These are phyloP conservation scores for Rhizophagus clarus DNA, from an alignment of 192 early-diverging fungal species.

Conservation along the genomic window DNA sequence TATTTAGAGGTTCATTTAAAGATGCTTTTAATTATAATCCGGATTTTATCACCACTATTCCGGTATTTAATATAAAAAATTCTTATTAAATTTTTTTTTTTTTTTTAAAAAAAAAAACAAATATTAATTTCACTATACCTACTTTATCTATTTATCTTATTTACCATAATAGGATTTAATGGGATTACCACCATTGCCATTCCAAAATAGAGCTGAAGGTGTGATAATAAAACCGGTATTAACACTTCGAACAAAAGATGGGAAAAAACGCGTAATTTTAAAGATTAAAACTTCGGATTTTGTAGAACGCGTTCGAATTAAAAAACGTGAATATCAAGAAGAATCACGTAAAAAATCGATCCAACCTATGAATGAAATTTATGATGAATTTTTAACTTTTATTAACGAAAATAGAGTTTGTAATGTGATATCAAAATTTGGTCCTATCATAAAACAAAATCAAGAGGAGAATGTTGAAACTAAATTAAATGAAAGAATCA, in stretches of 20 bases:
- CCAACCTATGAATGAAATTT: background rate
- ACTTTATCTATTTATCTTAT: no score
- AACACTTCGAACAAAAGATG: background rate
- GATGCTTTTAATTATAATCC: slow-evolving; percentile 1
- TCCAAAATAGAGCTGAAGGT: slow-evolving; percentile 5
- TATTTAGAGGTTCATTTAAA: slow-evolving; percentile 14
- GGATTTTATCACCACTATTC: slow-evolving; percentile 15
- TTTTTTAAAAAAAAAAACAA: no score
- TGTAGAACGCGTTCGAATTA: background rate
- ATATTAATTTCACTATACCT: no score
- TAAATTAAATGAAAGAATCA: background rate
- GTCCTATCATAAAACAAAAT: background rate
- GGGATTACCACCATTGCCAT: slow-evolving; percentile 7
- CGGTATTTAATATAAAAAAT: background rate
- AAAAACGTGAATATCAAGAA: background rate
- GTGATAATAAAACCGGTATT: slow-evolving; percentile 8
- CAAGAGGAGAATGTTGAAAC: background rate
- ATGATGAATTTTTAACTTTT: background rate
- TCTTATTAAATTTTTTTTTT: no score
- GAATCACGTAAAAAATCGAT: background rate
- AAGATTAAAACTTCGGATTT: slow-evolving; percentile 6
- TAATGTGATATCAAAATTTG: background rate
- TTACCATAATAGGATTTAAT: background rate
- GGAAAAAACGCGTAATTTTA: background rate
- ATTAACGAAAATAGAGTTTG: slow-evolving; percentile 3